Conservation (phyloP, 1,284 basidiomycete genomes). For the Veloboletus limbatus region DNA sequence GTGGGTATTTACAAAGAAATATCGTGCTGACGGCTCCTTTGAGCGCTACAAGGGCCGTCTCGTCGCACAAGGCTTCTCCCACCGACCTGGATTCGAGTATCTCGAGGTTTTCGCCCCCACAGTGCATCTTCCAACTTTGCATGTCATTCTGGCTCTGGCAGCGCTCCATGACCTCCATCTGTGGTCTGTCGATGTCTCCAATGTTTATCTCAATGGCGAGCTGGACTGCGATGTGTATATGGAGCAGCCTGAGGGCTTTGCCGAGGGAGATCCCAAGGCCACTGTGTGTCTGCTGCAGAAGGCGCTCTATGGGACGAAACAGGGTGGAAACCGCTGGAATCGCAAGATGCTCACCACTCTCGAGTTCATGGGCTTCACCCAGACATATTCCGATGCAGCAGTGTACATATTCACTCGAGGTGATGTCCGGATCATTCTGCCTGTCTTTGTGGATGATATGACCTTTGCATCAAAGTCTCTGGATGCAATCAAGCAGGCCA, state of each 20-base stretch:
- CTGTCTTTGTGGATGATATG: conserved; percentile 12
- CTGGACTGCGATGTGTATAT: neutral
- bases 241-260: neutral
- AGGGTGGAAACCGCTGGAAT: conserved; percentile 22
- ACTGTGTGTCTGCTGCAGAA: conserved; percentile 25
- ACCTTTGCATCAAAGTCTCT: conserved; percentile 23
- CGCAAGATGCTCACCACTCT: conserved; percentile 7
- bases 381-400: too few relatives aligned
- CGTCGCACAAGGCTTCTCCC: too few relatives aligned
- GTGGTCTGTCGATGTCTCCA: neutral
- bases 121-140: neutral
- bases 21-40: too few relatives aligned
- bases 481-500: conserved; percentile 16
- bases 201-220: neutral
- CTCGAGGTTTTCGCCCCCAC: too few relatives aligned
- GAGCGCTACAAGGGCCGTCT: too few relatives aligned
- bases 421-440: conserved; percentile 14
- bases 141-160: neutral
- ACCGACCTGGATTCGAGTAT: too few relatives aligned
- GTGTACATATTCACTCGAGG: too few relatives aligned
- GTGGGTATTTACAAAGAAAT: too few relatives aligned
- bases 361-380: too few relatives aligned
- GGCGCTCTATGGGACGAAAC: conserved; percentile 35
- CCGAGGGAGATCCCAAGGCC: neutral
- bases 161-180: neutral